These are phyloP conservation scores for Botryotinia globosa DNA, from an alignment of 2,329 filamentous ascomycete genomes.

Conservation along the genomic window DNA sequence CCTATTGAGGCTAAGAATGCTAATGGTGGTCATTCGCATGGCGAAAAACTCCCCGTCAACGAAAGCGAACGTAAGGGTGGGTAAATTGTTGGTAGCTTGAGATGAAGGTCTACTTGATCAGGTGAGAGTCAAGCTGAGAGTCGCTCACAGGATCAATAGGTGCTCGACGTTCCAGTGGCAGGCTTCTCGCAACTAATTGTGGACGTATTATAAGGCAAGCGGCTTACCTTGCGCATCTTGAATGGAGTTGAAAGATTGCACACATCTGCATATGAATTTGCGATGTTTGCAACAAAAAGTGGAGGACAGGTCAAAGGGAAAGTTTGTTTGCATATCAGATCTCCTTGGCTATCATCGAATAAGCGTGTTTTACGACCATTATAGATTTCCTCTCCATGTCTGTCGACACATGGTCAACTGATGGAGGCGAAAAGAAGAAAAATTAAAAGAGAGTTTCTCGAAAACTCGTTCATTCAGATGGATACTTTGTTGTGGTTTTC, in stretches of 20 bases:
- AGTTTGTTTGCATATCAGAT: conserved; percentile 18
- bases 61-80: conserved; percentile 63
- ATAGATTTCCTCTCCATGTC: conserved; percentile 22
- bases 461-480: conserved; percentile 23
- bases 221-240: background rate
- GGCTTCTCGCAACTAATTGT: background rate
- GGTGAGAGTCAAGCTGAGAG: background rate
- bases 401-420: conserved; percentile 1
- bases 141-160: background rate
- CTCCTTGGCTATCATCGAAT: conserved; percentile 13
- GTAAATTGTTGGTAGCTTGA: conserved; percentile 37
- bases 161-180: background rate
- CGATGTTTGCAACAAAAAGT: background rate
- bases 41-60: conserved; percentile 56
- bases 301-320: background rate
- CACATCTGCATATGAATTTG: background rate
- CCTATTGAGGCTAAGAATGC: conserved; percentile 47
- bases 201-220: background rate
- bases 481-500: conserved; percentile 29
- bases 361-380: conserved; percentile 9
- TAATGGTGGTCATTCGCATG: conserved; percentile 43
- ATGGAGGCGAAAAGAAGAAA: conserved; percentile 15
- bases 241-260: background rate
- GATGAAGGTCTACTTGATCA: background rate
- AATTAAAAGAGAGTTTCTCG: conserved; percentile 19